Percentiles rank a stretch among this genome's conserved stretches.
These are phyloP conservation scores for Metschnikowia aberdeeniae DNA, from an alignment of 805 yeast genomes.

Conservation along the genomic window DNA sequence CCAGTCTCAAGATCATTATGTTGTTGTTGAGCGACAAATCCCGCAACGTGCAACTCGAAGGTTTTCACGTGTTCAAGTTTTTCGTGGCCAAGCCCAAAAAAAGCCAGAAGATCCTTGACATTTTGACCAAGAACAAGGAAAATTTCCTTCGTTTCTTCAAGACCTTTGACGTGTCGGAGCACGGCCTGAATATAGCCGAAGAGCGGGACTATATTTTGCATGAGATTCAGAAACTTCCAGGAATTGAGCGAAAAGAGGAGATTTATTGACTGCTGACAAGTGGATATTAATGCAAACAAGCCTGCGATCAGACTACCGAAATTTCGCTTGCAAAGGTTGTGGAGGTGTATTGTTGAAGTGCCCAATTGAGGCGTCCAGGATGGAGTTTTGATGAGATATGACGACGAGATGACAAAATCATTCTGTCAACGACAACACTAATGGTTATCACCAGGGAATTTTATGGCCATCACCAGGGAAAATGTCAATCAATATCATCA, in stretches of 20 bases:
- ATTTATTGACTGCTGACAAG: background rate
- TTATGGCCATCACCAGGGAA: no score
- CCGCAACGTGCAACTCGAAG: constrained; percentile 82
- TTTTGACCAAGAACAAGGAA: constrained; percentile 76
- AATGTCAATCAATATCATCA: no score
- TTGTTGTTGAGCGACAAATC: constrained; percentile 81
- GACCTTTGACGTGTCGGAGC: constrained; percentile 58
- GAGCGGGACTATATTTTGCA: constrained; percentile 79
- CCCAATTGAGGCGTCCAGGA: no score
- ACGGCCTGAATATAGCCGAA: constrained; percentile 62
- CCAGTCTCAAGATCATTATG: constrained; percentile 84
- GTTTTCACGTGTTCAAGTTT: constrained; percentile 89
- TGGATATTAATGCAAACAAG: no score
- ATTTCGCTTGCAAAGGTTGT: no score
- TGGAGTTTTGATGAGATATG: no score
- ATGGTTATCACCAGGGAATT: no score
- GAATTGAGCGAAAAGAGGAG: constrained; percentile 35
- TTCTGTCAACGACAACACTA: no score
- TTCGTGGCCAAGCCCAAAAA: constrained; percentile 96
- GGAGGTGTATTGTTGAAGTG: no score
- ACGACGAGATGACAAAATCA: no score
- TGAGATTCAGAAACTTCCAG: constrained; percentile 70
- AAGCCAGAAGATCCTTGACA: constrained; percentile 72
- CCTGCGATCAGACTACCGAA: no score
- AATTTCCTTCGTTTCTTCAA: constrained; percentile 68